These are phyloP conservation scores for Aquilaria yunnanensis DNA, from an alignment of 345 rosid species.

Conservation along the genomic window DNA sequence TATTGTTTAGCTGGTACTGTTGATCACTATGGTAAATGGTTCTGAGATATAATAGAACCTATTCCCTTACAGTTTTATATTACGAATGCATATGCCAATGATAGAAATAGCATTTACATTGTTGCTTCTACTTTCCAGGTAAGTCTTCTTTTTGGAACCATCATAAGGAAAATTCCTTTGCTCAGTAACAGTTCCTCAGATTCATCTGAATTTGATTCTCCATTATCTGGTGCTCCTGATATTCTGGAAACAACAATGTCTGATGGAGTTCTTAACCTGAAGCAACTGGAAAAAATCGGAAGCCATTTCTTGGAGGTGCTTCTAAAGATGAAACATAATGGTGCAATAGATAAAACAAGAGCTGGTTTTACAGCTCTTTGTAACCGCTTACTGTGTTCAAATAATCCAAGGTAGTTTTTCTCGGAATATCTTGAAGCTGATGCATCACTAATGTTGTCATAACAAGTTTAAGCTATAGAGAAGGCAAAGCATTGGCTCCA, in stretches of 20 bases:
- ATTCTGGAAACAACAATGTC: constrained; percentile 18
- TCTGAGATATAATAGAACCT: too few relatives aligned
- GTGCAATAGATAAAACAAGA: constrained; percentile 97
- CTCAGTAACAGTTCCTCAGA: constrained; percentile 42
- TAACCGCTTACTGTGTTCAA: constrained; percentile 91
- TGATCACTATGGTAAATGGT: too few relatives aligned
- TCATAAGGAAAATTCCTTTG: constrained; percentile 82
- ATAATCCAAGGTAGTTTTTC: constrained; percentile 60
- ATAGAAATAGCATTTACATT: too few relatives aligned
- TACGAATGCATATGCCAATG: too few relatives aligned
- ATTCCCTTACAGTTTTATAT: too few relatives aligned
- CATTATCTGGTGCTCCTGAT: constrained; percentile 26
- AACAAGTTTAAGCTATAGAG: background rate
- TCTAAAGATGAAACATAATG: constrained; percentile 93
- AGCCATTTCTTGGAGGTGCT: constrained; percentile 94
- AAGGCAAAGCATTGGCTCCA: too few relatives aligned
- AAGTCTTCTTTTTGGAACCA: constrained; percentile 91
- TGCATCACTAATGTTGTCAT: constrained; percentile 2
- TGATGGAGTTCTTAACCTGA: constrained; percentile 59
- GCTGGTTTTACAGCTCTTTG: constrained; percentile 97
- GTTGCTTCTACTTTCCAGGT: constrained; percentile 45
- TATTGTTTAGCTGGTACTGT: too few relatives aligned
- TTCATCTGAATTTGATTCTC: constrained; percentile 25
- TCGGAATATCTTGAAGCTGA: constrained; percentile 5
- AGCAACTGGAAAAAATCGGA: constrained; percentile 83